Base-by-base conservation (phyloP, 1,139 yeast genomes). In the Saccharomyces hybrid region DNA sequence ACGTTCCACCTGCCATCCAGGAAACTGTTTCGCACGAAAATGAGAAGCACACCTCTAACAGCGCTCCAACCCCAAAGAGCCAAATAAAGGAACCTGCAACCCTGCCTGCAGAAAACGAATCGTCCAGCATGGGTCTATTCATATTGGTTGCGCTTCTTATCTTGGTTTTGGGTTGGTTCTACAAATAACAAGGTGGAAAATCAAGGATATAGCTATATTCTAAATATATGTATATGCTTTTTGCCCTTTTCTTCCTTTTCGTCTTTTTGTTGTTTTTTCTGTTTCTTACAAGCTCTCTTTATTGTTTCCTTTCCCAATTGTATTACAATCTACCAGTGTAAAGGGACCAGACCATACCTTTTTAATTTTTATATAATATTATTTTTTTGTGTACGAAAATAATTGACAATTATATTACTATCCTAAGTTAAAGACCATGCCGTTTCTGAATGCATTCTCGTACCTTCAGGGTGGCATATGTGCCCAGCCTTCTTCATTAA, bases 151-250 rank as follows among this genome's bases (percentile, higher is more conserved):
- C 82, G 63, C 63, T 82, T 55, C 69, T 82, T 63, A 83, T 86
- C 54, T 78, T 82, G 71, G 73, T 82, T 59, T 70, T 81, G 59
- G 86, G 85, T 56, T 81, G 84, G 84, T 75, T 80, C 68, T 79
- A 80, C 61, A 78, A 79, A 65, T 81, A 72, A 69, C 23, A 11
- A 9, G 38, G 54, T 20, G 4, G 23, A 20, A 48, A 32, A 16
- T 48, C 26, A 23, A 38, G 38, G 28, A 30, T 38, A 32, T 31
- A 26, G 50, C 23, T 50, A 34, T 50, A 44, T 52, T 44, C 20
- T 44, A 26, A 46, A 25, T 27, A 27, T 46, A 16, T 46, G 1
- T 27, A 3, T 27, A 11, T 46, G 28, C 13, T 7, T 28, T 28
- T 26, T 23, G 48, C 50, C 42, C 42, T 26, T 20, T 31, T 14